phyloP scores from a whole-genome alignment of 164 flowering plant genomes.

The Chloranthus sessilifolius region DNA sequence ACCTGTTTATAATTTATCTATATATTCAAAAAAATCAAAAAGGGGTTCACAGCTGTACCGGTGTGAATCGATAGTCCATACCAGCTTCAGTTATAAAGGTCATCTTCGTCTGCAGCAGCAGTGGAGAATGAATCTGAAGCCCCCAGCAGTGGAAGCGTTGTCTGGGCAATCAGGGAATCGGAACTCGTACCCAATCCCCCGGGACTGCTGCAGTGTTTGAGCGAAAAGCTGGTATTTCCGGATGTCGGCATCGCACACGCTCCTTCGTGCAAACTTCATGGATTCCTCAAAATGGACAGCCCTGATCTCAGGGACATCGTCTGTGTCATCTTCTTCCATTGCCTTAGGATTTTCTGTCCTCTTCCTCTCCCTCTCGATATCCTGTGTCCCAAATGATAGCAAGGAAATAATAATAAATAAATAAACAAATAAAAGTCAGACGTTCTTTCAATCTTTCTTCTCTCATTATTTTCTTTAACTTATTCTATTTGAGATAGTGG shows the following conservation, averaged over 20 bases:
- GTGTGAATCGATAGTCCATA: no score
- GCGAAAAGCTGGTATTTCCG: conserved; percentile 30
- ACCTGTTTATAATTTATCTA: no score
- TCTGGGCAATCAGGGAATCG: conserved; percentile 28
- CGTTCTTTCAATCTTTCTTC: no score
- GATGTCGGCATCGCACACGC: conserved; percentile 8
- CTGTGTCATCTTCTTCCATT: conserved; percentile 7
- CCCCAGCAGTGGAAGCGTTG: conserved; percentile 8
- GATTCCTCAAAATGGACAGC: conserved; percentile 7
- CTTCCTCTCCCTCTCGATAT: conserved; percentile 4
- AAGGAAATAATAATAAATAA: background rate
- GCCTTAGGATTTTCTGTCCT: conserved; percentile 1
- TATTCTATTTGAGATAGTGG: no score
- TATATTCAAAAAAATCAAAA: no score
- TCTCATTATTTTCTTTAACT: no score
- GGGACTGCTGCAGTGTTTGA: conserved; percentile 44
- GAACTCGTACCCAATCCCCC: conserved; percentile 42
- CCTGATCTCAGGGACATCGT: conserved; percentile 1
- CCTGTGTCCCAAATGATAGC: no score
- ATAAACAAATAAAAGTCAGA: no score
- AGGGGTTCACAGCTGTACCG: no score
- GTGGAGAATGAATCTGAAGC: conserved; percentile 28
- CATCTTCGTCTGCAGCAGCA: conserved; percentile 37
- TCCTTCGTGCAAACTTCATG: conserved; percentile 2
- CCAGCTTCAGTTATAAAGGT: conserved; percentile 38